Conservation (phyloP, 306 rosid species). For the Prunus dulcis region DNA sequence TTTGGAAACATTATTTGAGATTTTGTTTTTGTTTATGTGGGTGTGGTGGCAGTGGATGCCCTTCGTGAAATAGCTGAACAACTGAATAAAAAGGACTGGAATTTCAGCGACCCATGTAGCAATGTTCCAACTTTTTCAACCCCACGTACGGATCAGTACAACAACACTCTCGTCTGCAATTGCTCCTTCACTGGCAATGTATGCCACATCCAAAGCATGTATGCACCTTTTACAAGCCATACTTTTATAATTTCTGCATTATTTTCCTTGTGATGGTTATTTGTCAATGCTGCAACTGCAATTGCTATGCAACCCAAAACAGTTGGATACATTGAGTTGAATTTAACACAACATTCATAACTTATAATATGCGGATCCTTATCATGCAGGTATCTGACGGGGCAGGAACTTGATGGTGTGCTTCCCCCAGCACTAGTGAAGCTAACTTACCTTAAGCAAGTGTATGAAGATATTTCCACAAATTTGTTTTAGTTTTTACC, state of each 20-base stretch:
- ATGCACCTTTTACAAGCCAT: neutral
- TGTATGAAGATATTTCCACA: slow-evolving; percentile 7
- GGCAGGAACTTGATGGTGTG: slow-evolving; percentile 36
- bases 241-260: neutral
- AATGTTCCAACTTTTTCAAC: slow-evolving; percentile 8
- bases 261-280: neutral
- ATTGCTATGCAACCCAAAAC: neutral
- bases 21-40: neutral
- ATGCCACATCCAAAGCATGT: slow-evolving; percentile 24
- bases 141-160: slow-evolving; percentile 11
- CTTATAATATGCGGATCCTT: neutral
- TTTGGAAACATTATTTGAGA: neutral
- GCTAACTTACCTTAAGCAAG: slow-evolving; percentile 9
- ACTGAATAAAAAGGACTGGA: slow-evolving; percentile 25
- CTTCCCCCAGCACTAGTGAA: slow-evolving; percentile 28
- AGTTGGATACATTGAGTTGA: too few species aligned
- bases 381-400: neutral
- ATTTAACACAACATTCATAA: neutral
- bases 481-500: neutral
- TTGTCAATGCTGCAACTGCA: neutral
- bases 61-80: slow-evolving; percentile 25
- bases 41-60: slow-evolving; percentile 20
- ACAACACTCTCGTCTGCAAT: slow-evolving; percentile 21
- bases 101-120: slow-evolving; percentile 18
- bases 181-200: slow-evolving; percentile 19